Conservation (phyloP, 106 monocot genomes). For the Posidonia australis region DNA sequence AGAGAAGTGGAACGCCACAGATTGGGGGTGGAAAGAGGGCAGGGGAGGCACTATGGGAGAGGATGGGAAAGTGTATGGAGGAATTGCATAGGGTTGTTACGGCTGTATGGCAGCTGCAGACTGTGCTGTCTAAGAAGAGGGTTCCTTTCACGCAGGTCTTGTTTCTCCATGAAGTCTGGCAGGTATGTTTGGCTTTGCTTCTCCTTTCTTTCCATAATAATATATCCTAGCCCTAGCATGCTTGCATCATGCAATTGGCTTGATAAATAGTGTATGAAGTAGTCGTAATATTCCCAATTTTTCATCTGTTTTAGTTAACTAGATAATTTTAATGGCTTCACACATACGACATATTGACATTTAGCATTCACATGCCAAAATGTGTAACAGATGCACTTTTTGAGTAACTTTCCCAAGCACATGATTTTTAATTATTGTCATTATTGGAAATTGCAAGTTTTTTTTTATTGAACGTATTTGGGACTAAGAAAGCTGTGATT, state of each 20-base stretch:
- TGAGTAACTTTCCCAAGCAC: too few relatives aligned
- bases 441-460: too few relatives aligned
- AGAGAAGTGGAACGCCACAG: conserved; percentile 91
- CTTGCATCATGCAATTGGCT: neutral
- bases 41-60: conserved; percentile 78
- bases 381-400: too few relatives aligned
- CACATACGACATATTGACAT: too few relatives aligned
- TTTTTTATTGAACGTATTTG: neutral
- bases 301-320: too few relatives aligned
- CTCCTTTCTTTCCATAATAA: neutral
- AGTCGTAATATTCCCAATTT: too few relatives aligned
- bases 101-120: conserved; percentile 91
- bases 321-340: too few relatives aligned
- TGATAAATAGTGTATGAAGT: too few relatives aligned
- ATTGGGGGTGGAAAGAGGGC: conserved; percentile 73
- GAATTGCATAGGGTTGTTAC: conserved; percentile 65
- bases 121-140: conserved; percentile 74
- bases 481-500: neutral
- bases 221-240: neutral
- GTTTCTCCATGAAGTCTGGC: conserved; percentile 97
- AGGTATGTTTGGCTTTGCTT: conserved; percentile 23
- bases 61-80: conserved; percentile 82
- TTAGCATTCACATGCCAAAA: too few relatives aligned
- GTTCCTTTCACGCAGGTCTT: conserved; percentile 85
- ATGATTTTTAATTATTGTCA: too few relatives aligned